Evolutionary conservation across 2,329 filamentous ascomycete species (phyloP), one percentile per base, ranked within the genome.

Genomic region (Ophiostoma ips): DNA sequence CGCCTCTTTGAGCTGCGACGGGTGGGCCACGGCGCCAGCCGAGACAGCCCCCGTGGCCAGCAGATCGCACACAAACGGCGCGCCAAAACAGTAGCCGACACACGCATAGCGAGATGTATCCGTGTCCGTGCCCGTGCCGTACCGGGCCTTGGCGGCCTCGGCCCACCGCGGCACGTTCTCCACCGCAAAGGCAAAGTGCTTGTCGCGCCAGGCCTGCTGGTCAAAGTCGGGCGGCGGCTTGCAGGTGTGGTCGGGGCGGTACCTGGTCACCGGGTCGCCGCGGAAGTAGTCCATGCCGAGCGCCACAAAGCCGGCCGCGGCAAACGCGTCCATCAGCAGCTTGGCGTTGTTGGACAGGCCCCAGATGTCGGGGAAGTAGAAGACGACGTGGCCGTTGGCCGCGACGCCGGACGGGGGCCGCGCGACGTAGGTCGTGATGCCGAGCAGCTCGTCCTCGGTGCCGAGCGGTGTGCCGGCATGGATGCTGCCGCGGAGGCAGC

Each of bases 1-100:
- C 24, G 63, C 58, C 48, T 74, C 70, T 44, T 70, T 71, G 41
- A 75, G 55, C 52, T 70, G 68, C 0, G 71, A 67, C 1, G 72
- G 72, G 53, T 75, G 71, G 0, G 69, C 72, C 57, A 75, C 71
- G 0, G 71, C 72, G 1, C 72, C 72, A 1, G 62, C 71, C 2
- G 60, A 58, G 6, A 68, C 64, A 0, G 53, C 58, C 13, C 63
- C 64, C 0, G 55, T 56, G 0, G 68, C 64, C 2, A 73, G 59
- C 53, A 67, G 58, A 37, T 68, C 51, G 49, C 65, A 67, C 3
- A 71, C 70, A 52, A 69, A 73, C 7, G 70, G 70, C 0, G 65
- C 66, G 3, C 65, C 66, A 46, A 68, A 67, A 54, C 63, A 67
- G 54, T 65, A 67, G 5, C 70, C 69, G 2, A 68, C 65, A 53